Base-by-base conservation (phyloP, 352 stramenopile genomes). In the Phytophthora ohioensis region DNA sequence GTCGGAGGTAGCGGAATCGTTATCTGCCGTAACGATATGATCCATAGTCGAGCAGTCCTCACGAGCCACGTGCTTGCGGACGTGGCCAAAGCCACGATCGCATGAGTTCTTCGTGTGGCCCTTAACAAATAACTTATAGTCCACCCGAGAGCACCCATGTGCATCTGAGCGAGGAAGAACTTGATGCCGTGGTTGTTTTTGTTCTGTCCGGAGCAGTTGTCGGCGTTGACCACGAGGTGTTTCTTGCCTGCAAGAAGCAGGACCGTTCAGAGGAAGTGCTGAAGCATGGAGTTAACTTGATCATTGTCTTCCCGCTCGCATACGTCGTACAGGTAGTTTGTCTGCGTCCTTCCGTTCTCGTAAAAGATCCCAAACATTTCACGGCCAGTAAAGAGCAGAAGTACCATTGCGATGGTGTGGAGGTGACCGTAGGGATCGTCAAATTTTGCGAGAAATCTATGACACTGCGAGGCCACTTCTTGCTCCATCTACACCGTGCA, bases 51-150 rank as follows among this genome's bases (percentile, higher is more conserved):
- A 70, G 35, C 41, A 53, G n/a, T 69, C 57, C 9, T 2, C 2
- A 4, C 32, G 53, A 2, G 3, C 21, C 3, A 76, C 2, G 5
- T 55, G 21, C 46, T 72, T 76, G 5, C 63, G 31, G 6, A 69
- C 59, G 38, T 76, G 9, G n/a, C 52, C 52, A 21, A 58, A 58
- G 17, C 52, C 35, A 47, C 57, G 57, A 34, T 72, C 57, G 54
- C 57, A 57, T 1, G 57, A 69, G 13, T 63, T 69, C 11, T 72
- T 76, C 0, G 51, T 72, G 46, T 64, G 57, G 1, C 62, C 49
- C 13, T 76, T 69, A 9, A 76, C 43, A 10, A 76, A 72, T 21
- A 72, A 69, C 32, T 64, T 71, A 35, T 69, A 64, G 31, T 64
- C 31, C 3, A 72, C 48, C 1, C 47, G 31, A 67, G 12, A 5